Conservation (phyloP, 306 rosid genomes). For the Arachis hypogaea region DNA sequence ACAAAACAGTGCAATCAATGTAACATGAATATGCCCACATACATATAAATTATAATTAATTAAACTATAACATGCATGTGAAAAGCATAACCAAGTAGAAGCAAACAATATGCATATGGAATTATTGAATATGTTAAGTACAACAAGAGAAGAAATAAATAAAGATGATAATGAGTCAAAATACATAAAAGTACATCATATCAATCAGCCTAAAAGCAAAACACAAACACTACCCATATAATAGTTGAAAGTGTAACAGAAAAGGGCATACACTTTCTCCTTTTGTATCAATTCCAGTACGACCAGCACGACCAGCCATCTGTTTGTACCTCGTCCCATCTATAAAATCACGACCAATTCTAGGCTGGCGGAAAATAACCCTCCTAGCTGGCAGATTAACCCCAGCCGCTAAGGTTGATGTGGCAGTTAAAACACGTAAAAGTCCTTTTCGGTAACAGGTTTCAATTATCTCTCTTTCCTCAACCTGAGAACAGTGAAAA, state of each 20-base stretch:
- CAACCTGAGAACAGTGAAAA: slow-evolving; percentile 62
- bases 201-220: slow-evolving; percentile 4
- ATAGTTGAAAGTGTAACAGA: slow-evolving; percentile 27
- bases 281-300: slow-evolving; percentile 95
- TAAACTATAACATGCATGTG: slow-evolving; percentile 20
- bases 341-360: slow-evolving; percentile 89
- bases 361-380: slow-evolving; percentile 95
- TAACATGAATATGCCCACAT: slow-evolving; percentile 18
- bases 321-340: slow-evolving; percentile 94
- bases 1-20: slow-evolving; percentile 9
- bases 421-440: slow-evolving; percentile 90
- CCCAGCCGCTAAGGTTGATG: slow-evolving; percentile 98
- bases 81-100: slow-evolving; percentile 10
- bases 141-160: slow-evolving; percentile 9
- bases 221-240: slow-evolving; percentile 9
- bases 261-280: slow-evolving; percentile 87
- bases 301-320: slow-evolving; percentile 99
- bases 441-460: slow-evolving; percentile 94
- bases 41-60: background rate
- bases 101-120: background rate
- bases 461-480: slow-evolving; percentile 94
- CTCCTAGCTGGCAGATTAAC: slow-evolving; percentile 97
- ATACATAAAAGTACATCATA: background rate
- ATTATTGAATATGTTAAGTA: background rate
- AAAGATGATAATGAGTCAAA: background rate